A percentile compares a stretch with the other conserved stretches of the same genome.
phyloP scores from a whole-genome alignment of 352 stramenopile genomes.

The Globisporangium ultimum region DNA sequence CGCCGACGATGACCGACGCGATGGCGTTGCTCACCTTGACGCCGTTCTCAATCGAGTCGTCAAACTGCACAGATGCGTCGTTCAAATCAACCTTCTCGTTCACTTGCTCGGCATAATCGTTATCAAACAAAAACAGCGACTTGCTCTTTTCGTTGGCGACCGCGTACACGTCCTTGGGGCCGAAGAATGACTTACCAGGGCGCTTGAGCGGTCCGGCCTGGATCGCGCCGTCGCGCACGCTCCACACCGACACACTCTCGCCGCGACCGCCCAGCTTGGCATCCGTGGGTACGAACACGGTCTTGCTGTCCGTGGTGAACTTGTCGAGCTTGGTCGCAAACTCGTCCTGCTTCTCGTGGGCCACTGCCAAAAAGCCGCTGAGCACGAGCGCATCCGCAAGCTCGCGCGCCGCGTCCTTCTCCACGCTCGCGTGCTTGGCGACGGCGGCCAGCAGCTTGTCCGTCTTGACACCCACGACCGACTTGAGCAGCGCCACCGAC shows the following conservation, averaged over 20 bases:
- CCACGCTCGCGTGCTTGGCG: slow-evolving; percentile 17
- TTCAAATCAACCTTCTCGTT: slow-evolving; percentile 16
- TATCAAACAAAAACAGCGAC: slow-evolving; percentile 44
- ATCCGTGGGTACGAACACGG: slow-evolving; percentile 12
- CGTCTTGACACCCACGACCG: slow-evolving; percentile 18
- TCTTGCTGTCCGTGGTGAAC: slow-evolving; percentile 15
- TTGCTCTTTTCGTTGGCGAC: slow-evolving; percentile 42
- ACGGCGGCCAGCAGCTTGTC: slow-evolving; percentile 21
- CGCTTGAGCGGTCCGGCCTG: neutral
- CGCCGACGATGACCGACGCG: slow-evolving; percentile 28
- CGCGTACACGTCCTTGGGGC: slow-evolving; percentile 25
- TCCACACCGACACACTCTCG: neutral
- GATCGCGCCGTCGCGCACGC: neutral
- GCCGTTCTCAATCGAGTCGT: slow-evolving; percentile 24
- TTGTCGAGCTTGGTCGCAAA: slow-evolving; percentile 15
- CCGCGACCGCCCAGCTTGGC: neutral
- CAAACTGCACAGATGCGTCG: slow-evolving; percentile 33
- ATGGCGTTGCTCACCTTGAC: slow-evolving; percentile 41
- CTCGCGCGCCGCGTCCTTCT: slow-evolving; percentile 18
- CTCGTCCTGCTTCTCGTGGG: slow-evolving; percentile 16
- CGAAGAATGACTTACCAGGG: slow-evolving; percentile 5
- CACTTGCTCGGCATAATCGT: slow-evolving; percentile 22
- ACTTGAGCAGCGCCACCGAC: slow-evolving; percentile 19
- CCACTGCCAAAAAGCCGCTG: slow-evolving; percentile 26
- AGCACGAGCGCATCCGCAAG: slow-evolving; percentile 28